Conservation (phyloP, 805 yeast genomes). For the Hanseniaspora mollemarum region DNA sequence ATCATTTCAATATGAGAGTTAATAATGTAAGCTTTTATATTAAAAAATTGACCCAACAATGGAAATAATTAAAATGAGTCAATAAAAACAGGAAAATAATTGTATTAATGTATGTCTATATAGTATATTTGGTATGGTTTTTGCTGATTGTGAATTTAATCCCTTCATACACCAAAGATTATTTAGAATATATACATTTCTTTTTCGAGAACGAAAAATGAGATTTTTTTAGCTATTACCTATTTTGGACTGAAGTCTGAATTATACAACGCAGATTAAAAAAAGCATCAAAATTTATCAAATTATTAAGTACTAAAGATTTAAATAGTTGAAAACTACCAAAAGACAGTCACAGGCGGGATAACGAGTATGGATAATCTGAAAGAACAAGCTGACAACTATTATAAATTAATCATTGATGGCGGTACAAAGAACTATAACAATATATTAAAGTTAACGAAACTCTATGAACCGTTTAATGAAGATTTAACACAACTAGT, state of each 20-base stretch:
- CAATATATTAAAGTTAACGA: conserved; percentile 25
- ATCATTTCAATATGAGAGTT: background rate
- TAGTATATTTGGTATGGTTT: no score
- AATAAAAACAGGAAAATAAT: no score
- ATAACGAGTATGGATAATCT: background rate
- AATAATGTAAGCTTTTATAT: background rate
- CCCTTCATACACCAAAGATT: no score
- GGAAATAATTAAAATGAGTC: no score
- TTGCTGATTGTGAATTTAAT: background rate
- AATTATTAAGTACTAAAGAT: no score
- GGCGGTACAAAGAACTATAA: conserved; percentile 28
- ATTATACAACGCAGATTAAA: background rate
- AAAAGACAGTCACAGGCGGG: no score
- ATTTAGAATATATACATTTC: no score
- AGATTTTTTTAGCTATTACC: no score
- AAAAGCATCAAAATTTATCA: background rate
- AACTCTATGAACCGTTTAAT: conserved; percentile 17
- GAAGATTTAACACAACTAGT: conserved; percentile 15
- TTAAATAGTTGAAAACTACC: no score
- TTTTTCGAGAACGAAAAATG: no score
- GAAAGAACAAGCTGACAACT: conserved; percentile 24
- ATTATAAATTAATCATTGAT: conserved; percentile 24
- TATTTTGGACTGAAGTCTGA: background rate
- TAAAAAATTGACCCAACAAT: no score
- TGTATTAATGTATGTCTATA: background rate